These are phyloP conservation scores for Pseudotsuga menziesii DNA, from an alignment of 75 land plant species.

Conservation along the genomic window DNA sequence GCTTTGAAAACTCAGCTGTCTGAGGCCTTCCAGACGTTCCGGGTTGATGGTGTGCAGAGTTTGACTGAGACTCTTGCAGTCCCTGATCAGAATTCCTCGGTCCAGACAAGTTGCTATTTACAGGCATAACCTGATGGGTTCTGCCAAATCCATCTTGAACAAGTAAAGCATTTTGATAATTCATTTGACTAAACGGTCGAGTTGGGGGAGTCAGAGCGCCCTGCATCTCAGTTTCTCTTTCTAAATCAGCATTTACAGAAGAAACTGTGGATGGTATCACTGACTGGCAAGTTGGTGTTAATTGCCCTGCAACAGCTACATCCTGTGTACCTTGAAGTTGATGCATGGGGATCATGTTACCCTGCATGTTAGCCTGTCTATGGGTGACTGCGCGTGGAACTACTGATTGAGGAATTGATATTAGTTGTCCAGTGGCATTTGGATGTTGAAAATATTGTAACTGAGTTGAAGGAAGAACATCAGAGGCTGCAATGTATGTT, in stretches of 20 bases:
- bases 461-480: not conserved
- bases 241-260: not conserved
- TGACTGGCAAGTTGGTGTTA: not conserved
- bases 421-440: not conserved
- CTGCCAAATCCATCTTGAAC: not conserved
- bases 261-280: not conserved
- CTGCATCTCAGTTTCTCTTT: not conserved
- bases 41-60: not conserved
- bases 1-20: not conserved
- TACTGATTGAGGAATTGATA: slow-evolving; percentile 1
- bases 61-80: not conserved
- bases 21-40: not conserved
- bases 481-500: not conserved
- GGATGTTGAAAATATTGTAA: not conserved
- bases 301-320: not conserved
- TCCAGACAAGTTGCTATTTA: not conserved
- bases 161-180: slow-evolving; percentile 7
- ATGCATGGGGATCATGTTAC: not conserved
- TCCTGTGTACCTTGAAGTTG: not conserved
- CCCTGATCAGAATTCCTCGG: not conserved
- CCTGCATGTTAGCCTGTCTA: not conserved
- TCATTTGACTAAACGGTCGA: not conserved
- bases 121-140: not conserved
- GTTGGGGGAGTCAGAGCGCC: not conserved
- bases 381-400: not conserved